Evolutionary conservation across 108 stramenopile genomes (phyloP), one percentile per base, ranked within the genome.

Genomic region (Cyclotella atomus): DNA sequence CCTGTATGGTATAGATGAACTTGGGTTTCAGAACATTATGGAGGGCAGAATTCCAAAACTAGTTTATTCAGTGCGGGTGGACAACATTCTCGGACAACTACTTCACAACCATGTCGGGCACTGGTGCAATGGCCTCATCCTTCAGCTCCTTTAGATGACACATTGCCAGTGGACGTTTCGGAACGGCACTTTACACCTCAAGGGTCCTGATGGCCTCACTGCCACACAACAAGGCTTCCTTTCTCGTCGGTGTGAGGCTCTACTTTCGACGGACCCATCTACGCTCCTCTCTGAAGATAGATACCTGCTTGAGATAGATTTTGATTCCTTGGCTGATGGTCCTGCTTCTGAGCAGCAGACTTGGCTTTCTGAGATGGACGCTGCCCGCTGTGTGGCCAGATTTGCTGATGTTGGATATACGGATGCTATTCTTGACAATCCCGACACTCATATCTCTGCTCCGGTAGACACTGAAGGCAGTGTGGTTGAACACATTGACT

Each of bases 71-170:
- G 49, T n/a, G n/a, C 49, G 19, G 9, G 16, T 50, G 8, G 49
- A 9, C 19, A 17, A 50, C 19, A 50, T 50, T 4, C 8, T n/a
- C 15, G 4, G 49, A 17, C n/a, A 17, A 4, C 14, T 4, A 4
- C 49, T 50, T 8, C 9, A 50, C n/a, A 50, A 50, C 8, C 49
- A 50, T n/a, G 49, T 17, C n/a, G 49, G 49, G 14, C 49, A 50
- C n/a, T 50, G 49, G 49, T 50, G 49, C n/a, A 50, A 50, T 50
- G 49, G 49, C n/a, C 49, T 50, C n/a, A 20, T 50, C 4, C 49
- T 50, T n/a, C 49, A n/a, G 16, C n/a, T 50, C 16, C 49, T 50
- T 19, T 17, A 50, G n/a, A 50, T 50, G 4, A 50, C 49, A 50
- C 49, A 50, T 20, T 17, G 49, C 4, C 49, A 50, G 14, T 50